Percentiles rank a stretch among this genome's conserved stretches.
Evolutionary conservation across 192 early-diverging fungal genomes (phyloP).

Genomic region (Dispira parvispora): DNA sequence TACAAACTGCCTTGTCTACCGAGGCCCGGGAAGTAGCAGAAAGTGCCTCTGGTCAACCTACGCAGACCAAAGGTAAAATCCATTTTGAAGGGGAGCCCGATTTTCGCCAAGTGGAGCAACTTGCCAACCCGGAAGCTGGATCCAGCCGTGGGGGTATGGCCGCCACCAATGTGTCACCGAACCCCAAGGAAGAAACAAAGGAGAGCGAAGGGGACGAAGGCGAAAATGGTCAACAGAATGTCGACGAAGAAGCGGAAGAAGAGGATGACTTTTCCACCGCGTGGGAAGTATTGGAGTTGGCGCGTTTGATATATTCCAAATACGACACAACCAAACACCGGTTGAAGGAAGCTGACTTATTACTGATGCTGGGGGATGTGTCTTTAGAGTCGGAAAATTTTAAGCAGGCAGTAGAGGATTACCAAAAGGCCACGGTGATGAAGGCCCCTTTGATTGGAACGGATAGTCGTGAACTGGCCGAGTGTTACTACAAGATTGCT

Average conservation of each 20-base stretch:
- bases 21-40: neutral
- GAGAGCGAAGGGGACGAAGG: constrained; percentile 25
- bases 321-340: constrained; percentile 18
- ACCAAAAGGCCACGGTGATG: constrained; percentile 16
- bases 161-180: neutral
- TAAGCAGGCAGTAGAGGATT: constrained; percentile 27
- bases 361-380: constrained; percentile 57
- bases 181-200: neutral
- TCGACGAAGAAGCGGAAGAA: constrained; percentile 20
- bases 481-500: constrained; percentile 30
- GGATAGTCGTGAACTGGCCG: constrained; percentile 27
- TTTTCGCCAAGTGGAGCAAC: constrained; percentile 13
- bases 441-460: constrained; percentile 19
- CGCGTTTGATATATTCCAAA: constrained; percentile 63
- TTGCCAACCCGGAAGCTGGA: neutral
- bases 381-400: constrained; percentile 67
- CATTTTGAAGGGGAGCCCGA: constrained; percentile 51
- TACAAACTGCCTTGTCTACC: constrained; percentile 7
- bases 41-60: neutral
- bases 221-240: constrained; percentile 12
- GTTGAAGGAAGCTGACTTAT: neutral
- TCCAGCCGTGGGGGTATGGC: neutral
- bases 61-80: constrained; percentile 29
- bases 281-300: constrained; percentile 70
- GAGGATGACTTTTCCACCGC: constrained; percentile 59